Evolutionary conservation across 2,329 filamentous ascomycete genomes (phyloP).

Genomic region (Fusarium palustre): DNA sequence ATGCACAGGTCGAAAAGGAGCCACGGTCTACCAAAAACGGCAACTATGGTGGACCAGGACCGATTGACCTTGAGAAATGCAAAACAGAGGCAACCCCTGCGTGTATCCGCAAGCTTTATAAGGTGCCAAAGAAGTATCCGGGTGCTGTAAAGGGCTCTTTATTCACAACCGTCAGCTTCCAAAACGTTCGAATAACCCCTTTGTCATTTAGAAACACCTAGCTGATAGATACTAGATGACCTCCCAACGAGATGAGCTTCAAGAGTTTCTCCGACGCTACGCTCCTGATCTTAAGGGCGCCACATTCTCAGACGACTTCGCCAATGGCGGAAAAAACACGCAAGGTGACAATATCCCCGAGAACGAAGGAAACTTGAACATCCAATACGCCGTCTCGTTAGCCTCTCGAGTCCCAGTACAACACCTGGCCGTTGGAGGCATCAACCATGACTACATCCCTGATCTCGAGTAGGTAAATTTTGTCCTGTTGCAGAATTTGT

Average conservation of each 20-base stretch:
- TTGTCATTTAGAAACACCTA: background rate
- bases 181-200: slow-evolving; percentile 47
- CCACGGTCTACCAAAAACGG: slow-evolving; percentile 8
- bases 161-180: slow-evolving; percentile 69
- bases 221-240: slow-evolving; percentile 55
- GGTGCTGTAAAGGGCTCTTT: slow-evolving; percentile 70
- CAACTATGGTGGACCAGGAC: slow-evolving; percentile 21
- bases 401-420: slow-evolving; percentile 52
- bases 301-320: slow-evolving; percentile 67
- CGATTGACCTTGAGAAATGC: slow-evolving; percentile 47
- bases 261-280: slow-evolving; percentile 66
- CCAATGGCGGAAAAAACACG: slow-evolving; percentile 67
- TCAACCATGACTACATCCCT: slow-evolving; percentile 47
- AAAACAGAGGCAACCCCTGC: slow-evolving; percentile 56
- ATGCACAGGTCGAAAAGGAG: background rate
- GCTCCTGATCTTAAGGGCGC: slow-evolving; percentile 63
- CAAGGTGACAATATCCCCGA: slow-evolving; percentile 54
- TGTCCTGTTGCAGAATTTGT: too few species aligned
- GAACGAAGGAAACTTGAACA: slow-evolving; percentile 55
- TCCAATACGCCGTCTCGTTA: slow-evolving; percentile 53
- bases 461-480: slow-evolving; percentile 51
- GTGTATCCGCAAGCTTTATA: slow-evolving; percentile 60
- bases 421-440: slow-evolving; percentile 51
- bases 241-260: slow-evolving; percentile 65
- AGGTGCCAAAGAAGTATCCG: slow-evolving; percentile 60